phyloP scores from a whole-genome alignment of 164 flowering plant genomes.

The Tinospora cordifolia region DNA sequence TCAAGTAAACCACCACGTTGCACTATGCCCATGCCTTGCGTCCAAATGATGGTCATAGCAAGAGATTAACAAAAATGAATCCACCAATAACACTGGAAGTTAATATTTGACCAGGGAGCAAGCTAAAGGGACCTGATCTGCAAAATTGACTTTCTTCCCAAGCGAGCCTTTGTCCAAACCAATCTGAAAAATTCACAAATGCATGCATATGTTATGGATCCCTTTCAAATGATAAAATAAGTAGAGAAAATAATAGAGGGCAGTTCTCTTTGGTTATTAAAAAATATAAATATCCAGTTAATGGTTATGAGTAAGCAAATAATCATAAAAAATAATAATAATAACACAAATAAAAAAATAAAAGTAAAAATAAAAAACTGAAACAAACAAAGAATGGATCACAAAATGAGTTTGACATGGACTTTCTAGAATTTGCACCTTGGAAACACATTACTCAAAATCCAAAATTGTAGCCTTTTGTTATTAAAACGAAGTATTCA shows the following conservation, averaged over 20 bases:
- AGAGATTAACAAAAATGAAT: not conserved
- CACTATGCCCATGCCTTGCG: not conserved
- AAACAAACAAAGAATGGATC: too few relatives aligned
- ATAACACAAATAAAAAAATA: too few relatives aligned
- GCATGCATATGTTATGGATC: conserved; percentile 2
- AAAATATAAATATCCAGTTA: not conserved
- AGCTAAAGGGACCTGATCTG: conserved; percentile 44
- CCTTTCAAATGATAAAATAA: not conserved
- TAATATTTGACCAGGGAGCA: not conserved
- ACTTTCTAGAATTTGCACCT: not conserved
- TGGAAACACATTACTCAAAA: not conserved
- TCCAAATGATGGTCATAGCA: not conserved
- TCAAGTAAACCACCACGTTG: not conserved
- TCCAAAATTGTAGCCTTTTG: not conserved
- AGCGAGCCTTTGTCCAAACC: conserved; percentile 89
- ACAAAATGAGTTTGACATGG: too few relatives aligned
- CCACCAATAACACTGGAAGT: not conserved
- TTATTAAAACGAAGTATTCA: not conserved
- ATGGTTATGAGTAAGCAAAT: not conserved
- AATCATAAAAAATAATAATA: too few relatives aligned
- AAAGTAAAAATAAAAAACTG: too few relatives aligned
- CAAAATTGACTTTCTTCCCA: conserved; percentile 62
- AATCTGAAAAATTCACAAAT: conserved; percentile 36
- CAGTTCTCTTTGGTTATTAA: not conserved
- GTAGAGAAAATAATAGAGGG: not conserved